Conservation (phyloP, 1,139 yeast genomes). For the Pichia sp. region DNA sequence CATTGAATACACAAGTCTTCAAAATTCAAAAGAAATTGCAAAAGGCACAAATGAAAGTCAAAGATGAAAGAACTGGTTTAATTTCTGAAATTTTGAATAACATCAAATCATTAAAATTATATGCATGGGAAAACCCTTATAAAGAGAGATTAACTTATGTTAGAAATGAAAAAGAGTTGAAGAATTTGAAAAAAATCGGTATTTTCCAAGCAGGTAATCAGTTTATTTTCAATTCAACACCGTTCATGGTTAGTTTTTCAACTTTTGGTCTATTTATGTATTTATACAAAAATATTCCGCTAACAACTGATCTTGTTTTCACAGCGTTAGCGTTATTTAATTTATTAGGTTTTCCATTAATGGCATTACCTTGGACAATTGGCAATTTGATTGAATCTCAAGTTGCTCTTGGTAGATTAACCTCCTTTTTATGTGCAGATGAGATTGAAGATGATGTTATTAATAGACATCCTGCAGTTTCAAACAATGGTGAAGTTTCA, state of each 20-base stretch:
- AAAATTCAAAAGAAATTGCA: conserved; percentile 70
- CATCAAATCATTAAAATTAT: conserved; percentile 84
- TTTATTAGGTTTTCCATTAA: conserved; percentile 81
- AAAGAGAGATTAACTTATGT: conserved; percentile 65
- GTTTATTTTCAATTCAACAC: conserved; percentile 83
- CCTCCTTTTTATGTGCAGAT: conserved; percentile 62
- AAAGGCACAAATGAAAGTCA: conserved; percentile 62
- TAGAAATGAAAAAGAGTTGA: conserved; percentile 83
- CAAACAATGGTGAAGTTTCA: conserved; percentile 57
- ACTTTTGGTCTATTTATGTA: conserved; percentile 81
- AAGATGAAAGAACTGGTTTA: conserved; percentile 62
- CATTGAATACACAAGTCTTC: conserved; percentile 72
- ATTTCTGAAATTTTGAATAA: conserved; percentile 86
- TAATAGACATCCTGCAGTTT: conserved; percentile 47
- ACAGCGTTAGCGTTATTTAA: conserved; percentile 89
- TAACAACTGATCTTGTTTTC: conserved; percentile 88
- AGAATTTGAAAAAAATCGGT: conserved; percentile 72
- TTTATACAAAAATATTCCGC: conserved; percentile 53
- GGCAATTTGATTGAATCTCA: conserved; percentile 84
- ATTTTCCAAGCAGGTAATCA: conserved; percentile 63
- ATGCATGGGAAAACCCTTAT: conserved; percentile 94
- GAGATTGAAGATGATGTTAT: conserved; percentile 83
- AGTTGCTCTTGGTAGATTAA: conserved; percentile 76
- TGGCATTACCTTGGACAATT: conserved; percentile 88
- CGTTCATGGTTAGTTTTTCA: conserved; percentile 83